Base-by-base conservation (phyloP, 2,329 filamentous ascomycete species). In the Hypoxylon sp. region DNA sequence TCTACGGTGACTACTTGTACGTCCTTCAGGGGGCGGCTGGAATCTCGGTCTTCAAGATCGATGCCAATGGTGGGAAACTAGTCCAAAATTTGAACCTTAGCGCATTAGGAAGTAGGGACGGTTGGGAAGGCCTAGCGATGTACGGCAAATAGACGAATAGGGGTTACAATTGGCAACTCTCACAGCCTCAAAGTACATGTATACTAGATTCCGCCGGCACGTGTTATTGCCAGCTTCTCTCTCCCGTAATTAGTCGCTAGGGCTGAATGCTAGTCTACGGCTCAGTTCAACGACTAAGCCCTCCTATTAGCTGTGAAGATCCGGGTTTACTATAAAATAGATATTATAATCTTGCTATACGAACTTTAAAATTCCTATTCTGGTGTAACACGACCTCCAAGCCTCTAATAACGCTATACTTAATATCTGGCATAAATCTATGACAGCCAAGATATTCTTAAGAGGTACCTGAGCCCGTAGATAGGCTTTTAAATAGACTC, bases 41-140 rank as follows among this genome's bases (percentile, higher is more conserved):
- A 14, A 49, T 49, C 14, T 49, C 45, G 21, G 45, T 49, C 45
- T 49, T 49, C 13, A n/a, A 49, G 25, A 30, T 49, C 21, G 45
- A 49, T 5, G 23, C 23, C 45, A 49, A 30, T 23, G 23, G 23
- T 28, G 45, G 45, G 25, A 49, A 49, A 23, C 17, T 49, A 23
- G 45, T 49, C 7, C 45, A 49, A 23, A 49, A 49, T 49, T 23
- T 49, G 3, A 11, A 49, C 13, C 45, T 49, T 7, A 49, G 45
- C 13, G 23, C 45, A 9, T 23, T 49, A 49, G 45, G 45, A 5
- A 49, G 25, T 23, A 25, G 45, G 21, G 45, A 49, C 14, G 45
- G 45, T 11, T 49, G 45, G 45, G 45, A 49, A 25, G 45, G 45
- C 45, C 14, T 49, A 13, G 45, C 45, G 13, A 13, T 49, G 14